Evolutionary conservation across 257 asterid species (phyloP), one percentile per base, ranked within the genome.

Genomic region (Petrea volubilis): DNA sequence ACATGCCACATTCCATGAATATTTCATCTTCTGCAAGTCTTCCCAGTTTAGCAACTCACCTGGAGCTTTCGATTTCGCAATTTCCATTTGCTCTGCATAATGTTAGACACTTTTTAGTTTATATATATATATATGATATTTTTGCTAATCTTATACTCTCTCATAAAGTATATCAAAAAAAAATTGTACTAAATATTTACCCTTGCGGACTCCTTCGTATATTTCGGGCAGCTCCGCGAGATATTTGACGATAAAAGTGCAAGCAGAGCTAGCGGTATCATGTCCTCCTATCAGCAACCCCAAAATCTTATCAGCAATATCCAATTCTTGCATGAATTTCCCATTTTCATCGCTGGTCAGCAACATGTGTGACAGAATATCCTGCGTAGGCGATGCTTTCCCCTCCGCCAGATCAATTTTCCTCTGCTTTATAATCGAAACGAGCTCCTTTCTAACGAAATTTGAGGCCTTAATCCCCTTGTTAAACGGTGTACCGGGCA

Each of bases 1-100:
- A 47, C 82, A 74, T 0, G 79, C 80, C 3, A 77, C 80, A 46
- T 77, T 81, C 85, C 85, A 80, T 6, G 85, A 66, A 41, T 80
- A 80, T 24, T 80, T 80, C 85, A 80, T 76, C 73, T 73, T 81
- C 18, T 77, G 74, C 4, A 77, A 14, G 62, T 77, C 85, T 4
- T 74, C 78, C 82, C 84, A 81, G 31, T 31, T 67, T 34, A 80
- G 71, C 64, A 56, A 15, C 60, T 77, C 82, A 0, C 78, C 74
- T 13, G 52, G 71, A 7, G n/a, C 73, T 64, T 80, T 80, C 8
- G 77, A 62, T 7, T 73, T 77, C 13, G 73, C 60, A 6, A 76
- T 64, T 31, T 76, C 79, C 71, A 80, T 80, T 80, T 80, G 85
- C 44, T 80, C 79, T 80, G 79, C 1, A 41, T 11, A 0, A 20